phyloP scores from a whole-genome alignment of 306 rosid genomes.

The Argentina anserina region DNA sequence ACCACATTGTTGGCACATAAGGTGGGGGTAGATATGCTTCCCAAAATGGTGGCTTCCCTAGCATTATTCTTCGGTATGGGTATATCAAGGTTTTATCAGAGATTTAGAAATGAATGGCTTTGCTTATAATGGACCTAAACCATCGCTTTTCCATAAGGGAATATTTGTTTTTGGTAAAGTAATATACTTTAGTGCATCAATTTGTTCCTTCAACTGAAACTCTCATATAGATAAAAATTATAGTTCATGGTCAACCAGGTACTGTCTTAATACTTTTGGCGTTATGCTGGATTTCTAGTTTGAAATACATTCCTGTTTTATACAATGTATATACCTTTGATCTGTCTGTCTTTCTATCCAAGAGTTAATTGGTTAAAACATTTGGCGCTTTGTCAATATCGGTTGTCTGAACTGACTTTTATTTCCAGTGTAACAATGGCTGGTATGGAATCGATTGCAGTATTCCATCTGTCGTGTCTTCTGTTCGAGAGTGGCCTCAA shows the following conservation, averaged over 20 bases:
- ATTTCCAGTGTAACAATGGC: slow-evolving; percentile 77
- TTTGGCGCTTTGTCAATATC: background rate
- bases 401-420: slow-evolving; percentile 32
- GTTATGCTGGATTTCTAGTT: background rate
- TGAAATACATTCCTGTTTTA: background rate
- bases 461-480: slow-evolving; percentile 64
- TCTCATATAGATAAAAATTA: background rate
- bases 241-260: background rate
- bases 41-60: too few species aligned
- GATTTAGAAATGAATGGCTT: background rate
- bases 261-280: background rate
- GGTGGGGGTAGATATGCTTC: too few species aligned
- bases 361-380: background rate
- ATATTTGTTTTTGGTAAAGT: background rate
- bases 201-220: background rate
- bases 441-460: slow-evolving; percentile 99
- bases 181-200: background rate
- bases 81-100: background rate
- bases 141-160: background rate
- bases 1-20: too few species aligned
- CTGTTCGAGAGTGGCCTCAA: slow-evolving; percentile 79
- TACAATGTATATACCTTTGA: background rate
- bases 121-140: background rate
- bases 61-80: too few species aligned
- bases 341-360: background rate